These are phyloP conservation scores for Pseudoturritis turrita DNA, from an alignment of 345 rosid genomes.

Conservation along the genomic window DNA sequence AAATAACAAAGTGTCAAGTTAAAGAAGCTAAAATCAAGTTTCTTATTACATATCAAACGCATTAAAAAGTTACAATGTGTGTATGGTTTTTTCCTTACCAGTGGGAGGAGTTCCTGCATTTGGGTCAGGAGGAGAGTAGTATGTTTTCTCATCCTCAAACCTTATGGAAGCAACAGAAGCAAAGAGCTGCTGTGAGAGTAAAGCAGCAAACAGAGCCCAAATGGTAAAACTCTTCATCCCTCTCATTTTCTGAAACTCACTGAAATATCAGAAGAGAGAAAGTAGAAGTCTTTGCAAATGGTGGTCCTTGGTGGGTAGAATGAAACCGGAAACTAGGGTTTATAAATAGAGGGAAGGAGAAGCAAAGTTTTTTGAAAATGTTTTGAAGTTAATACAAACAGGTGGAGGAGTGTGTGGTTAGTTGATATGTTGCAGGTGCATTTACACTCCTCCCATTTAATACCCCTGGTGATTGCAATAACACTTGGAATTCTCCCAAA, in stretches of 20 bases:
- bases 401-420: conserved; percentile 64
- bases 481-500: conserved; percentile 12
- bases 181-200: conserved; percentile 42
- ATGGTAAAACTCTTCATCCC: conserved; percentile 29
- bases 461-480: conserved; percentile 19
- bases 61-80: not conserved
- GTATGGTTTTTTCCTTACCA: conserved; percentile 9
- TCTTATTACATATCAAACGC: not conserved
- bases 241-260: conserved; percentile 7
- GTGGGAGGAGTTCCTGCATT: conserved; percentile 47
- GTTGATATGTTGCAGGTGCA: conserved; percentile 72
- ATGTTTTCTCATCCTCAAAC: conserved; percentile 59
- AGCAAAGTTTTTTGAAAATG: conserved; percentile 6
- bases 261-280: conserved; percentile 9
- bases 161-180: conserved; percentile 38
- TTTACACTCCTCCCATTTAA: conserved; percentile 40
- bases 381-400: conserved; percentile 54
- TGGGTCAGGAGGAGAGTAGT: conserved; percentile 69
- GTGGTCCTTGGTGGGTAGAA: conserved; percentile 14
- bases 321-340: conserved; percentile 10
- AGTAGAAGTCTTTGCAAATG: not conserved
- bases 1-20: not conserved
- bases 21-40: conserved; percentile 4
- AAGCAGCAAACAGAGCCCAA: conserved; percentile 40
- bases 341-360: conserved; percentile 25